Percentiles rank a stretch among this genome's conserved stretches.
These are phyloP conservation scores for Vanderwaltozyma verrucispora DNA, from an alignment of 805 yeast genomes.

Conservation along the genomic window DNA sequence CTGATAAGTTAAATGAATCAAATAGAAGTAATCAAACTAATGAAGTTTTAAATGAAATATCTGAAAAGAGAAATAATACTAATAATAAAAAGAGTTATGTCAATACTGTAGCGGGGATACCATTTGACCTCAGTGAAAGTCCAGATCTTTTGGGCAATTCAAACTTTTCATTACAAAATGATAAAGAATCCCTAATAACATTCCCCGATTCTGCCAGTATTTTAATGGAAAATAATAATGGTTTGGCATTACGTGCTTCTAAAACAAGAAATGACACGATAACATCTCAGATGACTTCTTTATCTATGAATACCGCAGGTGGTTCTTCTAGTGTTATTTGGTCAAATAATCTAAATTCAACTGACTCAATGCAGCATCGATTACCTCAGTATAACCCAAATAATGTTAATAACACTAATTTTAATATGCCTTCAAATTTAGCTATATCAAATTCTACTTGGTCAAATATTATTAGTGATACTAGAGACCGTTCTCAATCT, in stretches of 20 bases:
- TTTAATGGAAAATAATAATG: slow-evolving; percentile 1
- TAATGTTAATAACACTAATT: slow-evolving; percentile 3
- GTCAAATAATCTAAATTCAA: slow-evolving; percentile 10
- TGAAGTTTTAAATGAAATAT: neutral
- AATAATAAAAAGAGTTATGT: no score
- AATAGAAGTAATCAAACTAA: neutral
- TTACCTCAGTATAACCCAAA: slow-evolving; percentile 1
- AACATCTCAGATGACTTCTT: slow-evolving; percentile 28
- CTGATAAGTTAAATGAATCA: neutral
- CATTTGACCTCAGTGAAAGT: no score
- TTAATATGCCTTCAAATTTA: neutral
- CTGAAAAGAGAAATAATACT: neutral
- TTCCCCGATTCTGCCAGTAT: slow-evolving; percentile 17
- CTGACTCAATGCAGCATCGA: neutral
- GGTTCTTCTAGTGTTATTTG: slow-evolving; percentile 19
- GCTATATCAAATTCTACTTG: neutral
- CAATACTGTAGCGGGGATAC: no score
- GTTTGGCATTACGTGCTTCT: slow-evolving; percentile 12
- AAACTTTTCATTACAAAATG: slow-evolving; percentile 1
- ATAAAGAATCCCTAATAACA: slow-evolving; percentile 15
- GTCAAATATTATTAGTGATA: neutral
- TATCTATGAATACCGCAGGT: slow-evolving; percentile 19
- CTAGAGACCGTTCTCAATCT: slow-evolving; percentile 26
- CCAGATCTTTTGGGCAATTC: no score
- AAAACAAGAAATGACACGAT: slow-evolving; percentile 29